A percentile compares a stretch with the other conserved stretches of the same genome.
Evolutionary conservation across 768 basidiomycete genomes (phyloP).

Genomic region (Pleurotus tuoliensis): DNA sequence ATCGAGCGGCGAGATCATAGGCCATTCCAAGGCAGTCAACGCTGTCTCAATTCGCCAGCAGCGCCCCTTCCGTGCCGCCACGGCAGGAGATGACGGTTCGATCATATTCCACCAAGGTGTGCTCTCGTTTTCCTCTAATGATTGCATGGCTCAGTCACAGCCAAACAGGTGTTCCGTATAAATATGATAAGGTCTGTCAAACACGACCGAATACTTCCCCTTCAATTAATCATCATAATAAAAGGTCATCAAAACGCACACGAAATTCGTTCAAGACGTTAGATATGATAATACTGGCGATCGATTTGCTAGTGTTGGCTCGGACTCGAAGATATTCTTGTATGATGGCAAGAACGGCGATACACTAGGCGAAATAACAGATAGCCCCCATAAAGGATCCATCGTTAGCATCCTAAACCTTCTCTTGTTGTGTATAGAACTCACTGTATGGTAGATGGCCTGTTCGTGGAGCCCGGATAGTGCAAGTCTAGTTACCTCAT

Average conservation of each 20-base stretch:
- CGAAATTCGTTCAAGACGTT: slow-evolving; percentile 90
- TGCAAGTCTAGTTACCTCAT: slow-evolving; percentile 72
- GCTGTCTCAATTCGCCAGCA: slow-evolving; percentile 85
- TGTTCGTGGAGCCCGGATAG: slow-evolving; percentile 80
- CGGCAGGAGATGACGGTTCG: slow-evolving; percentile 77
- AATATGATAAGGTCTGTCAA: slow-evolving; percentile 68
- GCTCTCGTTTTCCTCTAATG: not conserved
- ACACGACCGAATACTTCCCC: too few relatives aligned
- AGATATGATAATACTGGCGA: slow-evolving; percentile 79
- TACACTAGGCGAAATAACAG: slow-evolving; percentile 61
- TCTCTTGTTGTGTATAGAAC: not conserved
- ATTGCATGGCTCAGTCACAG: not conserved
- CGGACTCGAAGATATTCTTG: slow-evolving; percentile 82
- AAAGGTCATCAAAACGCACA: slow-evolving; percentile 83
- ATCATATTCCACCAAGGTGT: slow-evolving; percentile 82
- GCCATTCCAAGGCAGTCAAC: slow-evolving; percentile 90
- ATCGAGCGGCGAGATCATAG: slow-evolving; percentile 83
- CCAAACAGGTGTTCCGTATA: slow-evolving; percentile 72
- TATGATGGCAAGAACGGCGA: slow-evolving; percentile 92
- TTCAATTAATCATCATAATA: not conserved
- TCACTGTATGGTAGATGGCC: slow-evolving; percentile 46
- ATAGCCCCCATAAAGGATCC: slow-evolving; percentile 68
- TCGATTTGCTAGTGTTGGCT: slow-evolving; percentile 83
- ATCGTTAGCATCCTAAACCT: slow-evolving; percentile 44
- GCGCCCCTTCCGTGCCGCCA: slow-evolving; percentile 87